Conservation (phyloP, 2,329 filamentous ascomycete genomes). For the Fragosphaeria purpurea region DNA sequence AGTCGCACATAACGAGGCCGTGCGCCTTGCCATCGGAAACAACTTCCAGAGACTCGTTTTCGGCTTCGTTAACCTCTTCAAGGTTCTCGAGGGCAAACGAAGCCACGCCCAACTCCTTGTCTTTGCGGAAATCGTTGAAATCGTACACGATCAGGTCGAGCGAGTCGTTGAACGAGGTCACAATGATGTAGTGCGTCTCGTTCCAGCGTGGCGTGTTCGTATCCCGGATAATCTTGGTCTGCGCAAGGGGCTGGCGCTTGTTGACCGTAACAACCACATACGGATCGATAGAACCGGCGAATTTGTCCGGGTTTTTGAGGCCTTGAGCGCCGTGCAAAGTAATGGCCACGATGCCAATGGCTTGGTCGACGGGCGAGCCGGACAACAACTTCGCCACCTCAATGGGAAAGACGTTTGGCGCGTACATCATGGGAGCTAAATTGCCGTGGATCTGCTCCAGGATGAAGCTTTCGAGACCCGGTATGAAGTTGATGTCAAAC, state of each 20-base stretch:
- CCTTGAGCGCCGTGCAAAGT: constrained; percentile 86
- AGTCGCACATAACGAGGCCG: constrained; percentile 68
- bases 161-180: constrained; percentile 81
- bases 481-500: constrained; percentile 99
- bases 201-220: constrained; percentile 87
- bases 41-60: constrained; percentile 79
- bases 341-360: constrained; percentile 85
- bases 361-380: constrained; percentile 87
- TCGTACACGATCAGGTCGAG: constrained; percentile 81
- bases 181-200: constrained; percentile 90
- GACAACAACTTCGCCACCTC: constrained; percentile 98
- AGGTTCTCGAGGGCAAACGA: constrained; percentile 78
- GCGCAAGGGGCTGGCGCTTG: constrained; percentile 67
- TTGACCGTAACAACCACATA: constrained; percentile 82
- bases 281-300: constrained; percentile 83
- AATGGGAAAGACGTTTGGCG: constrained; percentile 93
- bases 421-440: constrained; percentile 94
- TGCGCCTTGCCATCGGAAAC: constrained; percentile 74
- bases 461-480: constrained; percentile 86
- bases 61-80: constrained; percentile 65
- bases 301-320: constrained; percentile 91
- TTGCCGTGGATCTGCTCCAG: constrained; percentile 93
- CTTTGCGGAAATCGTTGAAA: constrained; percentile 92
- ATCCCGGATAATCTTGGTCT: constrained; percentile 80
- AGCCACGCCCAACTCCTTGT: constrained; percentile 84